Evolutionary conservation across 1,139 yeast species (phyloP).

Genomic region (Zhuliangozyma parablackwelliae): DNA sequence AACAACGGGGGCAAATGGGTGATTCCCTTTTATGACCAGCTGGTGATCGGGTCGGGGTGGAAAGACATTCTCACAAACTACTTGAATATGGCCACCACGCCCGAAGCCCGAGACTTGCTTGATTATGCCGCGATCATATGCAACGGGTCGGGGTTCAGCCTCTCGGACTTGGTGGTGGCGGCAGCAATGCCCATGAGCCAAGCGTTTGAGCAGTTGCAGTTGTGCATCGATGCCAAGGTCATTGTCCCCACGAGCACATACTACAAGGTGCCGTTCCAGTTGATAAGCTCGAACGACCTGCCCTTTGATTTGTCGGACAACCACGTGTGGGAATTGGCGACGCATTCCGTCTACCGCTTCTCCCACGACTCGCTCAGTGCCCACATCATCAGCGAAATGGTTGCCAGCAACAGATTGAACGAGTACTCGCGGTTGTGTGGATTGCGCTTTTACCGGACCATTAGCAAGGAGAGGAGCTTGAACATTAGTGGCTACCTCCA

Average conservation of each 20-base stretch:
- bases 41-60: slow-evolving; percentile 2
- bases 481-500: slow-evolving; percentile 23
- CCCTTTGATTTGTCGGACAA: slow-evolving; percentile 37
- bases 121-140: slow-evolving; percentile 45
- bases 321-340: slow-evolving; percentile 34
- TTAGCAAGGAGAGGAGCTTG: slow-evolving; percentile 15
- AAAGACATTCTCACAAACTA: slow-evolving; percentile 10
- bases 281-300: slow-evolving; percentile 24
- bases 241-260: slow-evolving; percentile 39
- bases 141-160: slow-evolving; percentile 36
- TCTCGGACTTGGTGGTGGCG: slow-evolving; percentile 41
- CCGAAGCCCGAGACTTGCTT: slow-evolving; percentile 21
- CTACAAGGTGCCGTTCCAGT: slow-evolving; percentile 48
- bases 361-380: slow-evolving; percentile 34
- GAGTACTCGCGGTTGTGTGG: slow-evolving; percentile 41
- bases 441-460: slow-evolving; percentile 29
- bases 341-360: slow-evolving; percentile 28
- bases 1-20: slow-evolving; percentile 2
- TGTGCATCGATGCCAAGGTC: slow-evolving; percentile 30
- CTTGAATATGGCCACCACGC: slow-evolving; percentile 12
- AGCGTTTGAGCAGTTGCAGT: slow-evolving; percentile 25
- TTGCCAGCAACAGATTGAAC: slow-evolving; percentile 21
- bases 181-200: slow-evolving; percentile 26
- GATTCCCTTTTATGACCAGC: slow-evolving; percentile 1
- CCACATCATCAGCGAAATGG: slow-evolving; percentile 22